Percentiles rank a stretch among this genome's conserved stretches.
phyloP scores from a whole-genome alignment of 176 grass and related monocot genomes.

The Carex cristatella region DNA sequence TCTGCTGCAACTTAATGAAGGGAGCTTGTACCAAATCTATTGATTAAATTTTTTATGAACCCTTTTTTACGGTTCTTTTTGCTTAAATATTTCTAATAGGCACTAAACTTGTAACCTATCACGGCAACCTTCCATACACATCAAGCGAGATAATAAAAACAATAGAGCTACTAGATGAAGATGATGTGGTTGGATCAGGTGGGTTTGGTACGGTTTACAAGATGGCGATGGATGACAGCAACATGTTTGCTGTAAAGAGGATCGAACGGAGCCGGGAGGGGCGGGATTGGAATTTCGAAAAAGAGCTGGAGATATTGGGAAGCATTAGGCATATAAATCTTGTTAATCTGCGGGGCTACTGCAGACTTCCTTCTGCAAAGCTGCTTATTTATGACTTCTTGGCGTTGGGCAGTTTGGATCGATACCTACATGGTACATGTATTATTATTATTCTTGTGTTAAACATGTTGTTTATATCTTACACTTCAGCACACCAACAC shows the following conservation, averaged over 20 bases:
- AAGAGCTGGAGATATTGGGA: conserved; percentile 84
- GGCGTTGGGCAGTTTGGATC: conserved; percentile 72
- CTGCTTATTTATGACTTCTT: conserved; percentile 87
- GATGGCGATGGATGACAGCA: conserved; percentile 86
- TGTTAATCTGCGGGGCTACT: conserved; percentile 84
- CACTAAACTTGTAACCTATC: conserved; percentile 86
- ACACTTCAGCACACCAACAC: neutral
- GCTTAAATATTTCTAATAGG: conserved; percentile 29
- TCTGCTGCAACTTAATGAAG: neutral
- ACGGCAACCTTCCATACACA: conserved; percentile 85
- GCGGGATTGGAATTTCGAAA: conserved; percentile 60
- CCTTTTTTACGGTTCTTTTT: neutral
- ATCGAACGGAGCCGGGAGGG: conserved; percentile 54
- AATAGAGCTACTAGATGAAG: conserved; percentile 79
- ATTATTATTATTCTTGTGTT: neutral
- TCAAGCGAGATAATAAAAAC: conserved; percentile 85
- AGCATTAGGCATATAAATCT: conserved; percentile 96
- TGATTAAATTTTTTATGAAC: neutral
- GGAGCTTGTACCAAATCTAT: neutral
- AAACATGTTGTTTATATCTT: neutral
- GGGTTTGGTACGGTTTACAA: conserved; percentile 95
- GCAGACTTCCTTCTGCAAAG: conserved; percentile 47
- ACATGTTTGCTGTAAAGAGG: conserved; percentile 74
- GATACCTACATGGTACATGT: conserved; percentile 62
- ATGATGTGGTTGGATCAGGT: conserved; percentile 72